A percentile compares a stretch with the other conserved stretches of the same genome.
These are phyloP conservation scores for Populus davidiana DNA, from an alignment of 345 rosid species.

Conservation along the genomic window DNA sequence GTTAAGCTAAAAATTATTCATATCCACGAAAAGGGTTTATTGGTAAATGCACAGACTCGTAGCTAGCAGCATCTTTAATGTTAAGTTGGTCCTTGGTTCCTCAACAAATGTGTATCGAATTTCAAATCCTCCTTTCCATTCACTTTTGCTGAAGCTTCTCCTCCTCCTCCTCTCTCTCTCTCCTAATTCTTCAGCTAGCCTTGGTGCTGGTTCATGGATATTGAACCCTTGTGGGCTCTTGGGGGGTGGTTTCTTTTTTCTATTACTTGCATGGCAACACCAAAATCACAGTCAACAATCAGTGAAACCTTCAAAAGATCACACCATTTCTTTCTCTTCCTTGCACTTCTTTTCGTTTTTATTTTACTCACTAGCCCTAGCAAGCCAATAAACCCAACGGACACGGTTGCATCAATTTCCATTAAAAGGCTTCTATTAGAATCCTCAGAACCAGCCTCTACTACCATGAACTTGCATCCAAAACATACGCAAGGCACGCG, in stretches of 20 bases:
- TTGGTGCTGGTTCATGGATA: conserved; percentile 91
- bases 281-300: conserved; percentile 30
- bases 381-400: conserved; percentile 13
- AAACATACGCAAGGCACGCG: conserved; percentile 18
- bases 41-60: conserved; percentile 26
- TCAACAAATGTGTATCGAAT: conserved; percentile 49
- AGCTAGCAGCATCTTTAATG: conserved; percentile 29
- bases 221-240: conserved; percentile 88
- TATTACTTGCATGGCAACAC: conserved; percentile 71
- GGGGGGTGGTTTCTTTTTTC: conserved; percentile 75
- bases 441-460: conserved; percentile 34
- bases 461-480: conserved; percentile 42
- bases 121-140: conserved; percentile 52
- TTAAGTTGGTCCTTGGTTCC: conserved; percentile 38
- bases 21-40: conserved; percentile 26
- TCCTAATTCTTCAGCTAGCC: conserved; percentile 22
- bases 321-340: conserved; percentile 32
- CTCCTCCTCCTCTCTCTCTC: conserved; percentile 8
- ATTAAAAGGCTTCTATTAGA: conserved; percentile 49
- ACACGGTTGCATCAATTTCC: conserved; percentile 16
- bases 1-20: background rate
- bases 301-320: conserved; percentile 34
- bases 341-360: conserved; percentile 38
- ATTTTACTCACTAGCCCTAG: conserved; percentile 33
- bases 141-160: conserved; percentile 46